phyloP scores from a whole-genome alignment of 2,329 filamentous ascomycete species.

The Fusarium sacchari region DNA sequence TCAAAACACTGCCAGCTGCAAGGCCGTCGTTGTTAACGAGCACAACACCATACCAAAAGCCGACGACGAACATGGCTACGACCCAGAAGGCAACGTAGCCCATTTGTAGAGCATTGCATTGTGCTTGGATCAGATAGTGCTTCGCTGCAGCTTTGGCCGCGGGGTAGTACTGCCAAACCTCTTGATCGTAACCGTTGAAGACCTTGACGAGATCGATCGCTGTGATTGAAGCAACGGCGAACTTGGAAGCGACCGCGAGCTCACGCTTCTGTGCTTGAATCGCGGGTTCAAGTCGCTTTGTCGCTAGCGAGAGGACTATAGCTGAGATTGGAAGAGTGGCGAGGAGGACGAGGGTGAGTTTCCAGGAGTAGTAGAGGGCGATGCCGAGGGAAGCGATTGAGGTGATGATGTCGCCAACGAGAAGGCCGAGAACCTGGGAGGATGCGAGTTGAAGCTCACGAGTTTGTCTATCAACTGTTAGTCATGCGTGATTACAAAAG shows the following conservation, averaged over 20 bases:
- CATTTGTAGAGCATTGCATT: conserved; percentile 76
- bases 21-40: conserved; percentile 70
- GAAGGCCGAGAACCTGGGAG: conserved; percentile 80
- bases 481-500: rapidly evolving
- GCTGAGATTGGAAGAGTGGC: conserved; percentile 76
- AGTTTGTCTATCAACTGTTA: conserved; percentile 69
- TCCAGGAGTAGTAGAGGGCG: conserved; percentile 84
- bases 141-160: conserved; percentile 67
- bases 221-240: conserved; percentile 73
- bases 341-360: conserved; percentile 81
- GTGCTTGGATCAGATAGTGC: conserved; percentile 74
- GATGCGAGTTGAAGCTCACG: conserved; percentile 83
- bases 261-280: conserved; percentile 75
- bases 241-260: conserved; percentile 76
- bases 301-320: conserved; percentile 67
- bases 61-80: conserved; percentile 82
- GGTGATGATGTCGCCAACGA: conserved; percentile 72
- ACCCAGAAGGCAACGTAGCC: conserved; percentile 79
- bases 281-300: conserved; percentile 68
- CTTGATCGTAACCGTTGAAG: conserved; percentile 79
- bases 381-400: conserved; percentile 73
- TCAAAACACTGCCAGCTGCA: conserved; percentile 75
- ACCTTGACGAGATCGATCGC: conserved; percentile 89
- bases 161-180: conserved; percentile 71
- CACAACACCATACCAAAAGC: conserved; percentile 86